Evolutionary conservation across 1,284 basidiomycete genomes (phyloP).

Genomic region (Tetrapyrgos nigripes): DNA sequence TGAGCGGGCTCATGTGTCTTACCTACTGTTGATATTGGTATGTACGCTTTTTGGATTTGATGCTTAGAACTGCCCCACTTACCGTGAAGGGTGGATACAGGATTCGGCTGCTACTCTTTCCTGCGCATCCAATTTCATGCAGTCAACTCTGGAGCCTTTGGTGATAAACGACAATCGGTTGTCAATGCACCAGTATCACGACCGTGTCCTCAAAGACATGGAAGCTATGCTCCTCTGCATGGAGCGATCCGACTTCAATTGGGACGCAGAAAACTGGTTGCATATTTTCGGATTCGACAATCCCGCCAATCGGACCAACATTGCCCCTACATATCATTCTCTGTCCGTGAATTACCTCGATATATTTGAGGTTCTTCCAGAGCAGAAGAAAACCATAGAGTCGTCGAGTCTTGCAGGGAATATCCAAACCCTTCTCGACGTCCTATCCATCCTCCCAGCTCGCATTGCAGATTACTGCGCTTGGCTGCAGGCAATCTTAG

Average conservation of each 20-base stretch:
- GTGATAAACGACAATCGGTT: conserved; percentile 37
- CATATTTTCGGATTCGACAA: conserved; percentile 37
- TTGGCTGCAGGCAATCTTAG: conserved; percentile 32
- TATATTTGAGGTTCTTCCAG: conserved; percentile 33
- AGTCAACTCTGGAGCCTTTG: conserved; percentile 40
- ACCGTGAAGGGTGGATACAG: conserved; percentile 20
- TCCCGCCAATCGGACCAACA: conserved; percentile 30
- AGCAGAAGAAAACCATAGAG: conserved; percentile 22
- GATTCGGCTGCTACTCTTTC: conserved; percentile 37
- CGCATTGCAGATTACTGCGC: conserved; percentile 36
- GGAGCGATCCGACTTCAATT: conserved; percentile 1
- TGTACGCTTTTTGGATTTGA: conserved; percentile 7
- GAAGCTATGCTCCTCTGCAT: conserved; percentile 16
- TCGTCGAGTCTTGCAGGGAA: conserved; percentile 24
- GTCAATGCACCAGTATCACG: conserved; percentile 41
- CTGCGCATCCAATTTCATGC: conserved; percentile 25
- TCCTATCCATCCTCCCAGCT: conserved; percentile 36
- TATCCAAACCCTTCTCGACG: conserved; percentile 30
- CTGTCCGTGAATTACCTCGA: conserved; percentile 39
- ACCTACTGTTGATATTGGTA: conserved; percentile 31
- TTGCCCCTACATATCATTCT: conserved; percentile 40
- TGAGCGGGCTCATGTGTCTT: conserved; percentile 37
- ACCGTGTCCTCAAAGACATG: conserved; percentile 31
- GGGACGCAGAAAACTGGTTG: conserved; percentile 33
- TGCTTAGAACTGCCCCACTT: neutral